Conservation (phyloP, 2,329 filamentous ascomycete species). For the Epicoccum sorghinum region DNA sequence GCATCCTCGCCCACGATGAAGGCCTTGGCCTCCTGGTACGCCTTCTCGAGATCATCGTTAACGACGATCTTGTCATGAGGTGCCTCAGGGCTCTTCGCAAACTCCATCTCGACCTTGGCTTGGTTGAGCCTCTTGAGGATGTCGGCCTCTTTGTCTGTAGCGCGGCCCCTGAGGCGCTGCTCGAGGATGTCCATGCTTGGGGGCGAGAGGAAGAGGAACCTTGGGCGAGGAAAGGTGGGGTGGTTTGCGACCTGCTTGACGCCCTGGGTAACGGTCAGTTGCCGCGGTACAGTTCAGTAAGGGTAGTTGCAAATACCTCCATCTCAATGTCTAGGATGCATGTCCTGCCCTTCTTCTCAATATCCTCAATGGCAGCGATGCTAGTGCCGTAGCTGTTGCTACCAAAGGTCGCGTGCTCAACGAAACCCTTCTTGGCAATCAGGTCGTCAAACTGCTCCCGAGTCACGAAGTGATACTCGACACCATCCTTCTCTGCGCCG, state of each 20-base stretch:
- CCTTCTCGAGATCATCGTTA: conserved; percentile 59
- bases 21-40: conserved; percentile 57
- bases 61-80: conserved; percentile 60
- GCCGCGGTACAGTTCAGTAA: background rate
- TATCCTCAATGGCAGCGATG: conserved; percentile 77
- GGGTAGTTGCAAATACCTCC: conserved; percentile 63
- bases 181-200: conserved; percentile 78
- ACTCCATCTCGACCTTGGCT: conserved; percentile 53
- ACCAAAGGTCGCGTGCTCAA: conserved; percentile 86
- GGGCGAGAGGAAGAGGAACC: conserved; percentile 85
- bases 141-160: conserved; percentile 55
- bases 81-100: conserved; percentile 46
- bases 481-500: conserved; percentile 74
- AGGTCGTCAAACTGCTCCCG: conserved; percentile 58
- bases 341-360: conserved; percentile 71
- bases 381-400: conserved; percentile 88
- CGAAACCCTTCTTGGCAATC: conserved; percentile 69
- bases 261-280: conserved; percentile 56
- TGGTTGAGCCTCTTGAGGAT: conserved; percentile 57
- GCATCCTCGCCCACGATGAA: conserved; percentile 55
- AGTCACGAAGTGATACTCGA: conserved; percentile 77
- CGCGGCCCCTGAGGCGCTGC: conserved; percentile 55
- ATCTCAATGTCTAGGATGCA: conserved; percentile 96
- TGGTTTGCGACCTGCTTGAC: conserved; percentile 91
- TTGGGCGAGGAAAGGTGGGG: conserved; percentile 66